phyloP scores from a whole-genome alignment of 176 grass and related monocot genomes.

The Carex kokanica region DNA sequence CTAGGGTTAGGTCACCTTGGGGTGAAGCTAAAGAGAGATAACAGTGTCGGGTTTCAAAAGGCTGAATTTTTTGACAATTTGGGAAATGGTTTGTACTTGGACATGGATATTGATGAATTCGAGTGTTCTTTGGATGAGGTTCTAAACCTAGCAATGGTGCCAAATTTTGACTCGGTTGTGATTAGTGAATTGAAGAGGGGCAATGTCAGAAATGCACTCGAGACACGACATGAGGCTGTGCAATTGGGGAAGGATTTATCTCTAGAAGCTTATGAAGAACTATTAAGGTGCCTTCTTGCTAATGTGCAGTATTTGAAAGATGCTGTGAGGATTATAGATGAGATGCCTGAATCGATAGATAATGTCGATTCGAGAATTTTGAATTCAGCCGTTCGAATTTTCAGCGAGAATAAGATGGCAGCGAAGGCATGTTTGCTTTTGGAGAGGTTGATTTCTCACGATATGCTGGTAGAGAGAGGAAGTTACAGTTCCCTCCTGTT shows the following conservation, averaged over 20 bases:
- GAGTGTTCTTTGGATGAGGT: slow-evolving; percentile 53
- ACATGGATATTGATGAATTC: slow-evolving; percentile 64
- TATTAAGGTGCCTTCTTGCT: slow-evolving; percentile 47
- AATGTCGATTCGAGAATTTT: slow-evolving; percentile 58
- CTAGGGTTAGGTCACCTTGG: slow-evolving; percentile 62
- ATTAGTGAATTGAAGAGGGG: slow-evolving; percentile 52
- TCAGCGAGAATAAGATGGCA: slow-evolving; percentile 49
- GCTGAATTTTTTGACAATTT: slow-evolving; percentile 94
- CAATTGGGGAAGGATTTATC: slow-evolving; percentile 63
- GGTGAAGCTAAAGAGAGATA: slow-evolving; percentile 92
- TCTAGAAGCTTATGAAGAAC: slow-evolving; percentile 35
- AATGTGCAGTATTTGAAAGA: slow-evolving; percentile 37
- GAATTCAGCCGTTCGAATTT: slow-evolving; percentile 43
- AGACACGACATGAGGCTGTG: slow-evolving; percentile 55
- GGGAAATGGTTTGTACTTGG: slow-evolving; percentile 84
- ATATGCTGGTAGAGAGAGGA: slow-evolving; percentile 45
- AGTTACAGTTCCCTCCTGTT: slow-evolving; percentile 54
- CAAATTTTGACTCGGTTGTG: slow-evolving; percentile 46
- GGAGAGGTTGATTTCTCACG: slow-evolving; percentile 47
- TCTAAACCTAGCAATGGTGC: slow-evolving; percentile 51
- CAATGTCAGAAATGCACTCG: slow-evolving; percentile 44
- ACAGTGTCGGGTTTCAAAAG: slow-evolving; percentile 53
- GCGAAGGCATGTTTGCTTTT: slow-evolving; percentile 47
- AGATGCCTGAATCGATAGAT: slow-evolving; percentile 44
- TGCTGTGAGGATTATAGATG: slow-evolving; percentile 44